A percentile compares a stretch with the other conserved stretches of the same genome.
Conservation (phyloP, 1,284 basidiomycete species). For the Chondrostereum purpureum region DNA sequence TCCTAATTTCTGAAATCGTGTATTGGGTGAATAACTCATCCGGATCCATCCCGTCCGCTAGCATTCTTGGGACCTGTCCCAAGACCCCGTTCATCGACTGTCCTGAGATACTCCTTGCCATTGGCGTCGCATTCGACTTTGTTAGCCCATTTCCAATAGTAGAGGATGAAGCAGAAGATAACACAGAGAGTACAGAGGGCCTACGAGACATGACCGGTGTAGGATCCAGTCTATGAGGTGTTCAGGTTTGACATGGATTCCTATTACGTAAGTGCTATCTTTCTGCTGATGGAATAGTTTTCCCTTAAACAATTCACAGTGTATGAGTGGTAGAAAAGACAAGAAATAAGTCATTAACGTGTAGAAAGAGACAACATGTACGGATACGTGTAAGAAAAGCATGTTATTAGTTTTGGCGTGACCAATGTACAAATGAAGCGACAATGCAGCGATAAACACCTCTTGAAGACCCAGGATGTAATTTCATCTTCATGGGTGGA, state of each 20-base stretch:
- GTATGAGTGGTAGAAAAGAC: slow-evolving; percentile 1
- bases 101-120: neutral
- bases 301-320: slow-evolving; percentile 3
- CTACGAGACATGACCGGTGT: slow-evolving; percentile 11
- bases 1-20: slow-evolving; percentile 70
- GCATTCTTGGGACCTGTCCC: slow-evolving; percentile 17
- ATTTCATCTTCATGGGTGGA: no score
- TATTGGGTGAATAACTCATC: slow-evolving; percentile 77
- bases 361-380: neutral
- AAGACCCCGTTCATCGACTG: slow-evolving; percentile 6
- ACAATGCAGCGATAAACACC: no score
- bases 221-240: slow-evolving; percentile 1
- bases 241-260: neutral
- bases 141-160: slow-evolving; percentile 10
- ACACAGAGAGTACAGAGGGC: slow-evolving; percentile 20
- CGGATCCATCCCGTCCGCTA: slow-evolving; percentile 45
- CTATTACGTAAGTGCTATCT: neutral
- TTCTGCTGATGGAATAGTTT: neutral
- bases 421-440: slow-evolving; percentile 6
- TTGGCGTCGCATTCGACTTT: slow-evolving; percentile 1
- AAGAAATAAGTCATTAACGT: slow-evolving; percentile 1
- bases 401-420: slow-evolving; percentile 5
- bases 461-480: neutral
- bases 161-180: slow-evolving; percentile 18
- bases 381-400: neutral